Evolutionary conservation across 768 basidiomycete genomes (phyloP).

Genomic region (Rhizopogon roseolus): DNA sequence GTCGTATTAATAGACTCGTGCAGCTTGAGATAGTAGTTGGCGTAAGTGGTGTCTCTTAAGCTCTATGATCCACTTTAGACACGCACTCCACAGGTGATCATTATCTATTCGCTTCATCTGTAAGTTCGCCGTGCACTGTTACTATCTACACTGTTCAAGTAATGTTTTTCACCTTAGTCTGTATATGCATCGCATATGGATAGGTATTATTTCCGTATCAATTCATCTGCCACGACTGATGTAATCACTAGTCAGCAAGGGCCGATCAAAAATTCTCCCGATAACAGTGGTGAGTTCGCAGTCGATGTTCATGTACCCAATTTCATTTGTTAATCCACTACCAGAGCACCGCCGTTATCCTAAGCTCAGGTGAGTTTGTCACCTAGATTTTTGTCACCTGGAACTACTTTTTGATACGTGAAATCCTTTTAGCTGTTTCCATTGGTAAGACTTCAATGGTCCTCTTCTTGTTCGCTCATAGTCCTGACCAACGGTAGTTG

Average conservation of each 20-base stretch:
- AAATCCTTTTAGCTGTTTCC: background rate
- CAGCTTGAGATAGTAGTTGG: background rate
- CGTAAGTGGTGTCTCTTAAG: background rate
- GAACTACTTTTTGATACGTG: no score
- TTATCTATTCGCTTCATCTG: background rate
- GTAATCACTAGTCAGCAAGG: background rate
- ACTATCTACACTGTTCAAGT: background rate
- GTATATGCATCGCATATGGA: slow-evolving; percentile 1
- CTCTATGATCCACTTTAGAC: background rate
- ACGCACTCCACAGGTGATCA: background rate
- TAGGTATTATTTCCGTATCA: background rate
- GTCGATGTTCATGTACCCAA: background rate
- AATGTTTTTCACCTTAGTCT: background rate
- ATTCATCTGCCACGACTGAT: background rate
- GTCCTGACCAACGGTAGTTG: background rate
- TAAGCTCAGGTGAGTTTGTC: background rate
- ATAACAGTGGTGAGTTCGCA: background rate
- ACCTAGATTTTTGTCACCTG: no score
- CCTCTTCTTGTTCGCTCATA: background rate
- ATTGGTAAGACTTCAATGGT: background rate
- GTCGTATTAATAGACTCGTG: background rate
- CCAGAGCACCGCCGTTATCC: background rate
- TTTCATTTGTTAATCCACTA: background rate
- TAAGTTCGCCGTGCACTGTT: background rate
- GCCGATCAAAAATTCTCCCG: background rate